Evolutionary conservation across 1,284 basidiomycete species (phyloP).

Genomic region (Ceratorhiza oryzae-sativae): DNA sequence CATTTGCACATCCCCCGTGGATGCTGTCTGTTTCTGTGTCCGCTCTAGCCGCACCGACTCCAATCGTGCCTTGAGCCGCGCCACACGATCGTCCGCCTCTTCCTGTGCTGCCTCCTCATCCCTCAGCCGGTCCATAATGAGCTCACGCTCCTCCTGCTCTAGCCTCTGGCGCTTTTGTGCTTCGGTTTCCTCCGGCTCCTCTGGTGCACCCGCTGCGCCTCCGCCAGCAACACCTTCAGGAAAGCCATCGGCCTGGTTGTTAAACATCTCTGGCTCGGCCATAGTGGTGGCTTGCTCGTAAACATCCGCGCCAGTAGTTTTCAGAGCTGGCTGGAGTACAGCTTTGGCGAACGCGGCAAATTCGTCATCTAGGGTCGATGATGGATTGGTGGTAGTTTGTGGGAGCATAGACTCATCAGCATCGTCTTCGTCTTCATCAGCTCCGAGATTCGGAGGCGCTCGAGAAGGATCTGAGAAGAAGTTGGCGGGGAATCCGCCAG

Average conservation of each 20-base stretch:
- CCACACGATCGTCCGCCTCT: conserved; percentile 78
- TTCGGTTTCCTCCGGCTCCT: conserved; percentile 50
- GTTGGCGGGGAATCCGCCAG: conserved; percentile 62
- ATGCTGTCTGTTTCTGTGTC: conserved; percentile 6
- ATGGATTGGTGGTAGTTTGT: conserved; percentile 44
- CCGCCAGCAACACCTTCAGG: conserved; percentile 50
- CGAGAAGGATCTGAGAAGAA: conserved; percentile 81
- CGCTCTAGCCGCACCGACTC: conserved; percentile 57
- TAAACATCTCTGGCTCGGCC: conserved; percentile 67
- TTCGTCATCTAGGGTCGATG: conserved; percentile 53
- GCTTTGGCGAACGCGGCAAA: conserved; percentile 60
- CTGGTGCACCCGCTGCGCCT: conserved; percentile 46
- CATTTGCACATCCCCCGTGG: background rate
- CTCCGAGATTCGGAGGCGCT: conserved; percentile 53
- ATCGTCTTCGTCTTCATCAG: conserved; percentile 58
- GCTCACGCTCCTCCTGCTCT: conserved; percentile 74
- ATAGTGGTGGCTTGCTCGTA: conserved; percentile 73
- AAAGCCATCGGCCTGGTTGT: conserved; percentile 58
- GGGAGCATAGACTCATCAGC: conserved; percentile 49
- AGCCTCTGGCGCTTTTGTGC: conserved; percentile 57
- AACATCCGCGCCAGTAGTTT: conserved; percentile 50
- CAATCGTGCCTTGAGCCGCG: conserved; percentile 66
- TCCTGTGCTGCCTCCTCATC: conserved; percentile 84
- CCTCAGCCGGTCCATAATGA: conserved; percentile 80
- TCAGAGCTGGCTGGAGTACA: conserved; percentile 21